These are phyloP conservation scores for Schizophyllum commune DNA, from an alignment of 1,284 basidiomycete species.

Conservation along the genomic window DNA sequence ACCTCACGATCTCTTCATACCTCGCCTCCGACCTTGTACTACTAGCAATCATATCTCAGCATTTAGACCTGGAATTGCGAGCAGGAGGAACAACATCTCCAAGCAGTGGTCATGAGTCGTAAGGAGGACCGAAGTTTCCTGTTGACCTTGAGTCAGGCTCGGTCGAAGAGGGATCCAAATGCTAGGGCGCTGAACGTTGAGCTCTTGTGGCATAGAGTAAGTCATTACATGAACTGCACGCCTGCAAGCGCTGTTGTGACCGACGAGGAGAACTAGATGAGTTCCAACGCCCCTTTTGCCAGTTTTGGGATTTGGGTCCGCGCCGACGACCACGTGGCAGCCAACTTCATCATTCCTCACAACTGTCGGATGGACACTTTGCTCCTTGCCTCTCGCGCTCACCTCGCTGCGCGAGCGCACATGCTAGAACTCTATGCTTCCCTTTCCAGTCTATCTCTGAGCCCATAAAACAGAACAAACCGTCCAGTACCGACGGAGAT, in stretches of 20 bases:
- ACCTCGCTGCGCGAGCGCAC: neutral
- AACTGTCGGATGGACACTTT: neutral
- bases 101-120: no score
- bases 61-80: neutral
- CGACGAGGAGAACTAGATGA: no score
- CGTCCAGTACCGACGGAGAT: neutral
- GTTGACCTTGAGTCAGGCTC: no score
- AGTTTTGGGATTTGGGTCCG: neutral
- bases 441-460: neutral
- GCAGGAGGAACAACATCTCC: no score
- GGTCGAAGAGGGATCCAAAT: no score
- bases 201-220: no score
- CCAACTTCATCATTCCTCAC: neutral
- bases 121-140: no score
- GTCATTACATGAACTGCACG: no score
- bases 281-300: neutral
- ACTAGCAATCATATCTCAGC: neutral
- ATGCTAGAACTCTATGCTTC: neutral
- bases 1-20: neutral
- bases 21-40: neutral
- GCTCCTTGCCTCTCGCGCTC: neutral
- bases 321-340: neutral
- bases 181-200: no score
- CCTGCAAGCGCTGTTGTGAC: no score
- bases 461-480: neutral